Evolutionary conservation across 768 basidiomycete species (phyloP).

Genomic region (Boletus coccyginus): DNA sequence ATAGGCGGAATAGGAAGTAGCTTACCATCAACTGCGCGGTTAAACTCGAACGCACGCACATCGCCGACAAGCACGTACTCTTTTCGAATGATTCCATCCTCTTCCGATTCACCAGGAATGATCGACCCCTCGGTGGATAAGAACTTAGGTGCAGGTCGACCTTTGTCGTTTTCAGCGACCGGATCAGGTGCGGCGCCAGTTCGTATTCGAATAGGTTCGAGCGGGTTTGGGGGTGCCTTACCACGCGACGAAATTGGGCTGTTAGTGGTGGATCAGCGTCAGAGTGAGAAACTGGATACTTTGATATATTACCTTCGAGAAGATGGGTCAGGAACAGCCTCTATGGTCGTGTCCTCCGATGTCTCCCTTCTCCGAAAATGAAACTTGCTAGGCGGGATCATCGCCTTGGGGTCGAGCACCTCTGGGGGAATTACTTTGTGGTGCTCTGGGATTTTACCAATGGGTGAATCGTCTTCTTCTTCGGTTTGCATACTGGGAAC

Average conservation of each 20-base stretch:
- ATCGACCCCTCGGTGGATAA: slow-evolving; percentile 58
- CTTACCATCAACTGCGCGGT: slow-evolving; percentile 86
- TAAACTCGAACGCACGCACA: slow-evolving; percentile 86
- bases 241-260: slow-evolving; percentile 18
- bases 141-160: slow-evolving; percentile 16
- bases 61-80: slow-evolving; percentile 97
- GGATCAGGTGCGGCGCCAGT: slow-evolving; percentile 10
- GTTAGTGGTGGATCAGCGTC: neutral
- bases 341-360: slow-evolving; percentile 11
- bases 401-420: slow-evolving; percentile 73
- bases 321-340: slow-evolving; percentile 1
- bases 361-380: slow-evolving; percentile 52
- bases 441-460: slow-evolving; percentile 61
- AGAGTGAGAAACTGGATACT: neutral
- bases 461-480: slow-evolving; percentile 32
- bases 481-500: slow-evolving; percentile 21
- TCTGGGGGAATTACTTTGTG: slow-evolving; percentile 76
- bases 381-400: slow-evolving; percentile 82
- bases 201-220: slow-evolving; percentile 13
- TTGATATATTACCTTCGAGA: slow-evolving; percentile 21
- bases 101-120: slow-evolving; percentile 82
- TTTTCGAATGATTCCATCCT: slow-evolving; percentile 72
- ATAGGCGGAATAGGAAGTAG: neutral
- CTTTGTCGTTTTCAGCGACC: slow-evolving; percentile 12
- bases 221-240: slow-evolving; percentile 13